A percentile compares a stretch with the other conserved stretches of the same genome.
phyloP scores from a whole-genome alignment of 2,329 filamentous ascomycete species.

The Ophiocordyceps australis region DNA sequence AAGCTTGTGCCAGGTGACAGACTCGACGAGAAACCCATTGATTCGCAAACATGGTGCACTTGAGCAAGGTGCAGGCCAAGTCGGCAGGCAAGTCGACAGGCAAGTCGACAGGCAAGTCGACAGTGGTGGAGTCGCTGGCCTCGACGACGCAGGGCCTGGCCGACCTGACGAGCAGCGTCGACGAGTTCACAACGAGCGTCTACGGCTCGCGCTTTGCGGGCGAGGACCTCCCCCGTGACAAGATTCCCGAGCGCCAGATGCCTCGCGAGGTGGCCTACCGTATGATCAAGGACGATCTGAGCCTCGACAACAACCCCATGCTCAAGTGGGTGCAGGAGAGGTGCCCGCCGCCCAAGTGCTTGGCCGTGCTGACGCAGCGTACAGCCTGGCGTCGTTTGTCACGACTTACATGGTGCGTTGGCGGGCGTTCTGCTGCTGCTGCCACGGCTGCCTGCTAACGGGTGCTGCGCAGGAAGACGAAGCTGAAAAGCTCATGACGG shows the following conservation, averaged over 20 bases:
- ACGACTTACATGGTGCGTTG: slow-evolving; percentile 74
- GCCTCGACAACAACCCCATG: slow-evolving; percentile 80
- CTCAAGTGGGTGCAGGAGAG: slow-evolving; percentile 63
- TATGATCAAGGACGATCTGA: slow-evolving; percentile 91
- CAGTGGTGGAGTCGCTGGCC: slow-evolving; percentile 9
- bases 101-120: background rate
- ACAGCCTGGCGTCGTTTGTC: slow-evolving; percentile 75
- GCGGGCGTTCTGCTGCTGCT: background rate
- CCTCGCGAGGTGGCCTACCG: slow-evolving; percentile 84
- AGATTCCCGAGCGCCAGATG: slow-evolving; percentile 87
- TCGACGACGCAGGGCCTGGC: slow-evolving; percentile 19
- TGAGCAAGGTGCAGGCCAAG: slow-evolving; percentile 19
- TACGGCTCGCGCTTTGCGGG: slow-evolving; percentile 77
- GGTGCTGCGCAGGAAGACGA: slow-evolving; percentile 69
- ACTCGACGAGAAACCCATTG: no score
- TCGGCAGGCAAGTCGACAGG: background rate
- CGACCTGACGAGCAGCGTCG: slow-evolving; percentile 29
- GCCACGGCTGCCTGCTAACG: slow-evolving; percentile 2
- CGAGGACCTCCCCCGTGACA: slow-evolving; percentile 59
- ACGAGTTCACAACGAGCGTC: slow-evolving; percentile 57
- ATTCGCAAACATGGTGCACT: slow-evolving; percentile 37
- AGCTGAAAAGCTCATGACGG: slow-evolving; percentile 87
- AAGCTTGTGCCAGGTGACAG: no score
- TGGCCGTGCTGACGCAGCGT: background rate
- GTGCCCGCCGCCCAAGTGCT: background rate